A percentile compares a stretch with the other conserved stretches of the same genome.
phyloP scores from a whole-genome alignment of 1,139 yeast genomes.

The Debaryomycetaceae sp. region DNA sequence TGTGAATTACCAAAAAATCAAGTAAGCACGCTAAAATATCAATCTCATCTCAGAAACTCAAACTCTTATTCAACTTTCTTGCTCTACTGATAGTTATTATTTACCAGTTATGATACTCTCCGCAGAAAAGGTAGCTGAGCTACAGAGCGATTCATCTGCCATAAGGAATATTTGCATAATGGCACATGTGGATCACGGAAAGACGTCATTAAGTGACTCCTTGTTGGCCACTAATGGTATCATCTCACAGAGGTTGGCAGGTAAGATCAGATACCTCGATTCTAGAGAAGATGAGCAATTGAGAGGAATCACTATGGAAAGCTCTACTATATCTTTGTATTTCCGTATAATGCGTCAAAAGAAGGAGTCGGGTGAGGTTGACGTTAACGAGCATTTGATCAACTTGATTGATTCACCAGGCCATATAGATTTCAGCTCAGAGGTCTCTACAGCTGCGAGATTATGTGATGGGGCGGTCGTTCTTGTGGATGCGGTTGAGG shows the following conservation, averaged over 20 bases:
- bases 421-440: slow-evolving; percentile 94
- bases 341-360: slow-evolving; percentile 59
- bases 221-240: slow-evolving; percentile 93
- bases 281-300: slow-evolving; percentile 94
- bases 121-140: slow-evolving; percentile 56
- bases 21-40: neutral
- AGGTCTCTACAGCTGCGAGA: slow-evolving; percentile 92
- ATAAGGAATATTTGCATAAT: slow-evolving; percentile 90
- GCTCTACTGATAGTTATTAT: neutral
- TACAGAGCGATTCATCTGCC: slow-evolving; percentile 67
- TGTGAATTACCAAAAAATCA: no score
- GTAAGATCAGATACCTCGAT: slow-evolving; percentile 88
- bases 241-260: slow-evolving; percentile 92
- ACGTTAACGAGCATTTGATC: slow-evolving; percentile 73
- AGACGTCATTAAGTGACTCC: slow-evolving; percentile 91
- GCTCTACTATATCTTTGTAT: slow-evolving; percentile 86
- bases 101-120: slow-evolving; percentile 44
- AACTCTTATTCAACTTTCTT: neutral
- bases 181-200: slow-evolving; percentile 99
- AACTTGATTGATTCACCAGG: slow-evolving; percentile 98
- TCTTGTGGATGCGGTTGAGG: slow-evolving; percentile 94
- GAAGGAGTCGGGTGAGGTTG: slow-evolving; percentile 29
- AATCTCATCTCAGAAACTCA: neutral
- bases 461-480: slow-evolving; percentile 96
- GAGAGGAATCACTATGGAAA: slow-evolving; percentile 97